Base-by-base conservation (phyloP, 495 filamentous ascomycete genomes). In the Letharia columbiana region DNA sequence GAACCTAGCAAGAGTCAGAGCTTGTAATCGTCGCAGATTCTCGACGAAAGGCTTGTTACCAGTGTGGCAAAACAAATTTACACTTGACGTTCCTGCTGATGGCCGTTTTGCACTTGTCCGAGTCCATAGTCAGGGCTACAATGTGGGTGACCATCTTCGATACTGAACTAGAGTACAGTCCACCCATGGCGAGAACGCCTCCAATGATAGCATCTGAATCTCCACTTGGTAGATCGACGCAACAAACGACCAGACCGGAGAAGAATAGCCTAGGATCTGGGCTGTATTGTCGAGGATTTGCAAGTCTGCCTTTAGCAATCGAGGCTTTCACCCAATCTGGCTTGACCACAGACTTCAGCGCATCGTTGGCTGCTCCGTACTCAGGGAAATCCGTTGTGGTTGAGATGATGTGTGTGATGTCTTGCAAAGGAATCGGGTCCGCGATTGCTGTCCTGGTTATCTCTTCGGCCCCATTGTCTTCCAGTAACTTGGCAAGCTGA, bases 11-110 rank as follows among this genome's bases (percentile, higher is more conserved):
- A 15, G 44, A 10, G 64, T 79, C 67, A 80, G 73, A 62, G 60
- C 15, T 28, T 12, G 18, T 41, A 20, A 10, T 1, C 20, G 18
- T 57, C 39, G 35, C 31, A 66, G 50, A 37, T 20, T 23, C 10
- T 64, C 3, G 49, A 28, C 54, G 58, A 59, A 61, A 31, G 33
- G 35, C 9, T 68, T 35, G 31, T 28, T 80, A 91, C 94, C 95
- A 98, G 73, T 99, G 95, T 40, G 95, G 95, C 60, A 98, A 80
- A n/a, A 98, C 89, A 64, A 95, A 87, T 74, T 91, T 92, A 76
- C 82, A 82, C 52, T 83, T 84, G 33, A 90, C 75, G 49, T 81
- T 84, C 75, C 86, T 96, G 0, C 77, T 75, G 49, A 77, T 41
- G 0, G 87, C 87, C 47, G 86, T 71, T 66, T 80, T 75, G 67